Conservation (phyloP, 345 rosid genomes). For the Euphorbia peplus region DNA sequence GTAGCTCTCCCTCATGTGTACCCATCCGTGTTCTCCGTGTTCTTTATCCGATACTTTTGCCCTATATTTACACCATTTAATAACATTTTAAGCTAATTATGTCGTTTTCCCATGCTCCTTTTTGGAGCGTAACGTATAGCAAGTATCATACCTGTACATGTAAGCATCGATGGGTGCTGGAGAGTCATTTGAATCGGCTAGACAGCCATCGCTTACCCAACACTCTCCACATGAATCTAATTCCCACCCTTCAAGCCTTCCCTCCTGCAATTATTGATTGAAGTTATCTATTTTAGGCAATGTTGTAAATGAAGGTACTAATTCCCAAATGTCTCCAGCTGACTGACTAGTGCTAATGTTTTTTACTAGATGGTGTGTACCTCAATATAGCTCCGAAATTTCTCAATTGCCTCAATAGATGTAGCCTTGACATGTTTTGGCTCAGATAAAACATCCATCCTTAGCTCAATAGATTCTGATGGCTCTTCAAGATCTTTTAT, state of each 20-base stretch:
- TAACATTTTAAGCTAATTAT: no score
- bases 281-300: no score
- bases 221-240: conserved; percentile 86
- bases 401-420: conserved; percentile 68
- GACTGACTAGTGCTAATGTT: no score
- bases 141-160: conserved; percentile 97
- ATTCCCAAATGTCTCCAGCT: no score
- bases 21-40: conserved; percentile 71
- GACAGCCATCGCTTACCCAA: conserved; percentile 93
- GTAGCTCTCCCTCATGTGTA: conserved; percentile 83
- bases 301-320: no score
- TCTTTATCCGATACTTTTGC: conserved; percentile 55
- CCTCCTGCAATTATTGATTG: conserved; percentile 41
- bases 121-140: no score
- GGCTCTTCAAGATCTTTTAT: conserved; percentile 80
- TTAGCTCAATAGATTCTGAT: conserved; percentile 51
- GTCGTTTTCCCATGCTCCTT: no score
- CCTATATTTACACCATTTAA: conserved; percentile 38
- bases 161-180: conserved; percentile 78
- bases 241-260: conserved; percentile 72
- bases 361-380: conserved; percentile 27
- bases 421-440: conserved; percentile 69
- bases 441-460: conserved; percentile 70
- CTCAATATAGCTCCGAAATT: conserved; percentile 61
- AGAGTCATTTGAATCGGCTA: conserved; percentile 66